phyloP scores from a whole-genome alignment of 108 stramenopile genomes.

The Cylindrotheca closterium region DNA sequence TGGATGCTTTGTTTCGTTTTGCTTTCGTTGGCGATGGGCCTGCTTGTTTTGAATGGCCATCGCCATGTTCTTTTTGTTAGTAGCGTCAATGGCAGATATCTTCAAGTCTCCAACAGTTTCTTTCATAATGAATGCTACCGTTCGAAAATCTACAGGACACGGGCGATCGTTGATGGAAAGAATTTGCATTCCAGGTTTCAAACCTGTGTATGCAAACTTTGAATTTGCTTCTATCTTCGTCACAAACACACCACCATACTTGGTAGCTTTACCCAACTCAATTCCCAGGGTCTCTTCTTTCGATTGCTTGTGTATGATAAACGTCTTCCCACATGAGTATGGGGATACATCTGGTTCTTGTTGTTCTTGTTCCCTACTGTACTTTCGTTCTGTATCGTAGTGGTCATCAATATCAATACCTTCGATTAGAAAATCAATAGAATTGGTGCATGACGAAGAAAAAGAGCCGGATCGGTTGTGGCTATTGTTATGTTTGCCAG shows the following conservation, averaged over 20 bases:
- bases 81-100: background rate
- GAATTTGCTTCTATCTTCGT: background rate
- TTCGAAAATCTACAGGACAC: constrained; percentile 7
- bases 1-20: too few species aligned
- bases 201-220: constrained; percentile 21
- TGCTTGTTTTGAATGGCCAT: too few species aligned
- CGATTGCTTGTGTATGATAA: background rate
- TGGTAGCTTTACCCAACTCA: background rate
- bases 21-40: too few species aligned
- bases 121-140: background rate
- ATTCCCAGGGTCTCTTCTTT: background rate
- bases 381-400: too few species aligned
- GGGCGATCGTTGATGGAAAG: constrained; percentile 26
- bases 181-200: constrained; percentile 19
- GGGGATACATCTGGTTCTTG: too few species aligned
- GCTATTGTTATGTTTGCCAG: too few species aligned
- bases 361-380: too few species aligned
- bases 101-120: background rate
- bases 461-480: too few species aligned
- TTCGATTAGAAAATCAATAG: too few species aligned
- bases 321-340: background rate
- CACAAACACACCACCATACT: background rate
- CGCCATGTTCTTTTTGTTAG: too few species aligned
- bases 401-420: too few species aligned
- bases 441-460: too few species aligned